These are phyloP conservation scores for Suhomyces ambrosiae DNA, from an alignment of 1,139 yeast genomes.

Conservation along the genomic window DNA sequence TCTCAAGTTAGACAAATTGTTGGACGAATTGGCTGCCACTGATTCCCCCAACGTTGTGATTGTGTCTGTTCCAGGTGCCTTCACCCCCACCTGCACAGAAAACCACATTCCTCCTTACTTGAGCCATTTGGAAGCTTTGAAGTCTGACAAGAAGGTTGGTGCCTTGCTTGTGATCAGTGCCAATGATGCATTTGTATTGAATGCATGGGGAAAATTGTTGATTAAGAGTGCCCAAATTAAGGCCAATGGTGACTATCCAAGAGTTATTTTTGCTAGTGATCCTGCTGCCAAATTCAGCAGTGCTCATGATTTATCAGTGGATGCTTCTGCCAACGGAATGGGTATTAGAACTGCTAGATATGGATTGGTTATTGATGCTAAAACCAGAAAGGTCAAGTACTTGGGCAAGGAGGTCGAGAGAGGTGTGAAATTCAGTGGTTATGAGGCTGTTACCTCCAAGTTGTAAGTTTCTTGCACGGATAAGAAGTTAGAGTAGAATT, in stretches of 20 bases:
- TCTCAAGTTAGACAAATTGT: conserved; percentile 26
- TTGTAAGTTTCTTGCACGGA: conserved; percentile 4
- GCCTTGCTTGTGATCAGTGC: conserved; percentile 28
- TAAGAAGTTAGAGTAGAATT: too few species aligned
- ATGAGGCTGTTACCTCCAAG: conserved; percentile 22
- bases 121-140: conserved; percentile 23
- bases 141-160: conserved; percentile 23
- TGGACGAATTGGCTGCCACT: conserved; percentile 20
- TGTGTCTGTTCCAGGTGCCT: conserved; percentile 36
- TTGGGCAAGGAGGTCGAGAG: conserved; percentile 32
- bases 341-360: conserved; percentile 72
- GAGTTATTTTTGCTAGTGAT: conserved; percentile 30
- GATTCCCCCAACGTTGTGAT: conserved; percentile 22
- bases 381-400: conserved; percentile 20
- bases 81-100: conserved; percentile 36
- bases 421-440: conserved; percentile 29
- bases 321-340: conserved; percentile 45
- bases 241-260: conserved; percentile 18
- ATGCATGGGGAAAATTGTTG: conserved; percentile 37
- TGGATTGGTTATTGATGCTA: conserved; percentile 61
- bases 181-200: conserved; percentile 33
- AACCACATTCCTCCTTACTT: conserved; percentile 34
- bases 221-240: conserved; percentile 19
- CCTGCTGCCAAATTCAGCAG: conserved; percentile 27
- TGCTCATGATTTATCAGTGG: conserved; percentile 24